Evolutionary conservation across 2,329 filamentous ascomycete species (phyloP).

Genomic region (Hymenoscyphus scutula): DNA sequence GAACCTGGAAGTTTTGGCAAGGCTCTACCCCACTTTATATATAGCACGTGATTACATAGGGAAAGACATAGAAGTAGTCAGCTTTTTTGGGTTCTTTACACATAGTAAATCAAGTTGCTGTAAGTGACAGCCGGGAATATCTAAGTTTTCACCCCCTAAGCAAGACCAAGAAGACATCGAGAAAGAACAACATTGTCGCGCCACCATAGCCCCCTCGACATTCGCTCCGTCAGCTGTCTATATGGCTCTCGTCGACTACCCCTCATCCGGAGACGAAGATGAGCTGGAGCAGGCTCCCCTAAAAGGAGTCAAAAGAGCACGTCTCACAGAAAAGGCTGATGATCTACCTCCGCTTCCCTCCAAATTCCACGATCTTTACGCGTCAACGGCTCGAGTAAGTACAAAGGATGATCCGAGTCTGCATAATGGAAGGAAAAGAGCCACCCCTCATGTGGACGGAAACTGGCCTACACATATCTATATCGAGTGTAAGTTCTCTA

Average conservation of each 20-base stretch:
- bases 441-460: slow-evolving; percentile 79
- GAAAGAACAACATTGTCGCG: too few relatives aligned
- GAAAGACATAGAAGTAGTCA: too few relatives aligned
- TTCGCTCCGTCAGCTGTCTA: too few relatives aligned
- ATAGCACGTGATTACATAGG: too few relatives aligned
- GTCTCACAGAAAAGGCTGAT: slow-evolving; percentile 12
- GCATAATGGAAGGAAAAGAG: slow-evolving; percentile 80
- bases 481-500: slow-evolving; percentile 72
- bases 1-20: background rate
- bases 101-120: too few relatives aligned
- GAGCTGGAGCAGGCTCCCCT: background rate
- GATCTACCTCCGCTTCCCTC: slow-evolving; percentile 70
- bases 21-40: background rate
- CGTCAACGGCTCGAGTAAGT: slow-evolving; percentile 73
- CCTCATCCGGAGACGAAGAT: slow-evolving; percentile 46
- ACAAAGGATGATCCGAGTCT: slow-evolving; percentile 78
- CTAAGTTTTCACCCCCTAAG: too few relatives aligned
- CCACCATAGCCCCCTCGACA: background rate
- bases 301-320: slow-evolving; percentile 38
- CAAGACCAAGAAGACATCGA: too few relatives aligned
- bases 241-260: slow-evolving; percentile 68
- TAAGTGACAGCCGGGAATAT: too few relatives aligned
- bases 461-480: slow-evolving; percentile 95
- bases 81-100: too few relatives aligned
- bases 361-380: slow-evolving; percentile 86